Evolutionary conservation across 2,329 filamentous ascomycete species (phyloP).

Genomic region (Tolypocladium pustulatum): DNA sequence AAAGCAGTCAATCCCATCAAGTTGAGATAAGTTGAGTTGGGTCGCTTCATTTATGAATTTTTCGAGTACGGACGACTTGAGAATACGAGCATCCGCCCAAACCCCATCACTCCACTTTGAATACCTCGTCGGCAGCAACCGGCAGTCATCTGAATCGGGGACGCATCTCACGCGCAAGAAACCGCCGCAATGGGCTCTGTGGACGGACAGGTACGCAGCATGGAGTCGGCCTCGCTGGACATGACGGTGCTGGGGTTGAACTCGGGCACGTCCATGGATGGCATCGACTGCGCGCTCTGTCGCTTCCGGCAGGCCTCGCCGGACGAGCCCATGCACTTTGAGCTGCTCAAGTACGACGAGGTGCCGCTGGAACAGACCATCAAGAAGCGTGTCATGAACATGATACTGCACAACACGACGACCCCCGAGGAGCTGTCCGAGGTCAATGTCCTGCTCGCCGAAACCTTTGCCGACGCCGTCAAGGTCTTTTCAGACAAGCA

Average conservation of each 20-base stretch:
- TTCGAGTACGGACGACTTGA: no score
- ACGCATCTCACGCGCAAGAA: background rate
- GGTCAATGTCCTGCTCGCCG: conserved; percentile 46
- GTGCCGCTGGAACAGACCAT: conserved; percentile 40
- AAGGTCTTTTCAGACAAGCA: conserved; percentile 36
- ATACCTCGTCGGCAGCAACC: background rate
- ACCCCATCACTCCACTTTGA: background rate
- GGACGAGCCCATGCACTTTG: conserved; percentile 41
- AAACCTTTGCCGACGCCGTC: conserved; percentile 43
- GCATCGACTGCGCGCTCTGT: conserved; percentile 48
- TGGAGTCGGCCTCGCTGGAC: conserved; percentile 23
- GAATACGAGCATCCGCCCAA: background rate
- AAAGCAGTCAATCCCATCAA: background rate
- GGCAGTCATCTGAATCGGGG: background rate
- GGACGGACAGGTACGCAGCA: conserved; percentile 1
- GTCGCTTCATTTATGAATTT: no score
- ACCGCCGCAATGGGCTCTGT: background rate
- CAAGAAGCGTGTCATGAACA: conserved; percentile 45
- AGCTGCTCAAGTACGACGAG: conserved; percentile 46
- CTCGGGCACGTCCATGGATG: conserved; percentile 41
- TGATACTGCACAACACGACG: conserved; percentile 43
- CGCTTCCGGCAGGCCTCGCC: conserved; percentile 43
- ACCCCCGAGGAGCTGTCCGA: conserved; percentile 43
- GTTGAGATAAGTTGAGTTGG: background rate
- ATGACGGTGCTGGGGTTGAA: conserved; percentile 42